Percentiles rank a stretch among this genome's conserved stretches.
phyloP scores from a whole-genome alignment of 352 stramenopile species.

The Phytopythium delawarense region DNA sequence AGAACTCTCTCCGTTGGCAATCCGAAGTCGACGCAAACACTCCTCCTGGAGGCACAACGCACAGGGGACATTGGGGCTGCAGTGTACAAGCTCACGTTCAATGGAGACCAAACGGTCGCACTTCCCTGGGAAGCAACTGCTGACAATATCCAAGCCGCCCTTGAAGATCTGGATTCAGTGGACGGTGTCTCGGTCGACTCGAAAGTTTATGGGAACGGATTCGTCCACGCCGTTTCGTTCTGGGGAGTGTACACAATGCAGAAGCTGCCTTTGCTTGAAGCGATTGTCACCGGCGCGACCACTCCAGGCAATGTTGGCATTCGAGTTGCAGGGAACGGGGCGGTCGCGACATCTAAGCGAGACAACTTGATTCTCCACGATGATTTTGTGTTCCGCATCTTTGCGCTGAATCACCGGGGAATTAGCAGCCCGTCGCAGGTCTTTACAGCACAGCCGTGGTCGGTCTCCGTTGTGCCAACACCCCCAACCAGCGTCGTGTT shows the following conservation, averaged over 20 bases:
- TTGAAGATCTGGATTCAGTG: slow-evolving; percentile 44
- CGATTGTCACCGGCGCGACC: slow-evolving; percentile 17
- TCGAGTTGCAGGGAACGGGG: slow-evolving; percentile 43
- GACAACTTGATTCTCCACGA: slow-evolving; percentile 48
- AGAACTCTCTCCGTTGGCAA: slow-evolving; percentile 54
- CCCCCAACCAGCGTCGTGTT: slow-evolving; percentile 73
- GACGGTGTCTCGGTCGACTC: slow-evolving; percentile 53
- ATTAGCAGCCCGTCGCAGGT: slow-evolving; percentile 34
- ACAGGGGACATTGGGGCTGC: slow-evolving; percentile 21
- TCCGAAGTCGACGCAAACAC: slow-evolving; percentile 41
- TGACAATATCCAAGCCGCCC: slow-evolving; percentile 27
- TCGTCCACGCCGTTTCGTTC: slow-evolving; percentile 84
- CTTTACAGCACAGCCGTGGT: slow-evolving; percentile 36
- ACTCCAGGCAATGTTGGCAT: slow-evolving; percentile 25
- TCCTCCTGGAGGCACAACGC: slow-evolving; percentile 40
- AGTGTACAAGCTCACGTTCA: slow-evolving; percentile 52
- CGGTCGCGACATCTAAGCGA: slow-evolving; percentile 48
- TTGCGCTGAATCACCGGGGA: slow-evolving; percentile 55
- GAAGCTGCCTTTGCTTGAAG: slow-evolving; percentile 41
- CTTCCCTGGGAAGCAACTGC: slow-evolving; percentile 39
- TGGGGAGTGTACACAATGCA: slow-evolving; percentile 71
- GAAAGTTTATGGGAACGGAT: slow-evolving; percentile 36
- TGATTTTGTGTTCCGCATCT: slow-evolving; percentile 53
- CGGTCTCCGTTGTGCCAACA: slow-evolving; percentile 60
- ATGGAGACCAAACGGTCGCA: slow-evolving; percentile 25